Evolutionary conservation across 2,329 filamentous ascomycete genomes (phyloP).

Genomic region (Exophiala bonariae): DNA sequence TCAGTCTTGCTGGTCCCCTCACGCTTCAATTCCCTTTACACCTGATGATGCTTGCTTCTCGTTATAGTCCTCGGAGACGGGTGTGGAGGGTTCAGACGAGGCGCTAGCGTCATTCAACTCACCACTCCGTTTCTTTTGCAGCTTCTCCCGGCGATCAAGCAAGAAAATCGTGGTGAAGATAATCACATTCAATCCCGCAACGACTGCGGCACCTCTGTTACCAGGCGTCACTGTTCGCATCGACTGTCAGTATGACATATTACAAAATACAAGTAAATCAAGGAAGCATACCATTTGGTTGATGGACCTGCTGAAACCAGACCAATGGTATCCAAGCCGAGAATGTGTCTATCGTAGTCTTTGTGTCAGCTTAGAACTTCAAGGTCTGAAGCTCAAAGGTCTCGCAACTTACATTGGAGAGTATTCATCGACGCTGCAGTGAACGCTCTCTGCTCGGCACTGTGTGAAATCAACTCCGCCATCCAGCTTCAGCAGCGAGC

Average conservation of each 20-base stretch:
- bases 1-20: too few species aligned
- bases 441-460: constrained; percentile 20
- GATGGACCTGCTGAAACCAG: constrained; percentile 22
- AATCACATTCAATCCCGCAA: constrained; percentile 16
- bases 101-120: too few species aligned
- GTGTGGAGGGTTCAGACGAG: too few species aligned
- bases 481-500: constrained; percentile 21
- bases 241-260: background rate
- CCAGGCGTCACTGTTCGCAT: constrained; percentile 14
- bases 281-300: constrained; percentile 16
- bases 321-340: constrained; percentile 20
- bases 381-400: too few species aligned
- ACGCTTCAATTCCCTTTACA: too few species aligned
- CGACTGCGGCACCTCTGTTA: constrained; percentile 16
- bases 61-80: too few species aligned
- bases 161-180: constrained; percentile 10
- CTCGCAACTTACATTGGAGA: constrained; percentile 20
- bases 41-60: too few species aligned
- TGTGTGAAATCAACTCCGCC: constrained; percentile 19
- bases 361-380: constrained; percentile 8
- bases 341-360: constrained; percentile 14
- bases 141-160: constrained; percentile 14
- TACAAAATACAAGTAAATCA: too few species aligned
- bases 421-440: constrained; percentile 21
- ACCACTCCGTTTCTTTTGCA: constrained; percentile 9